phyloP scores from a whole-genome alignment of 306 rosid species.

The Corylus heterophylla region DNA sequence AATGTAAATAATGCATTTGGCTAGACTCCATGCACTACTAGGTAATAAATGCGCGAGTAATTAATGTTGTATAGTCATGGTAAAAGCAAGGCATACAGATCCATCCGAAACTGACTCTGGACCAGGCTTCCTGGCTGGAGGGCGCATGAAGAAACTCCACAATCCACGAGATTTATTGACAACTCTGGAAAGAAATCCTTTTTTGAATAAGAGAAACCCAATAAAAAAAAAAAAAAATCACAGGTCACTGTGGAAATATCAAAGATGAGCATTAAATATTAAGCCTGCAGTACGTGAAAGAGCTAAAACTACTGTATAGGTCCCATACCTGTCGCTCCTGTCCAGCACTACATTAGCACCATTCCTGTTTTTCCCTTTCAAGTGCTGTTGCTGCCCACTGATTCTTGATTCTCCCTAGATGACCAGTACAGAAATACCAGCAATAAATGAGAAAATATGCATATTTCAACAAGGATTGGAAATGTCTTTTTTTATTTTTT shows the following conservation, averaged over 20 bases:
- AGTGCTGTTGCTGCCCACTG: constrained; percentile 39
- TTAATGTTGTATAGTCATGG: constrained; percentile 4
- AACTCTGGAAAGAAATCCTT: constrained; percentile 34
- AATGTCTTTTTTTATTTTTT: background rate
- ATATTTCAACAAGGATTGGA: background rate
- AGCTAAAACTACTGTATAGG: background rate
- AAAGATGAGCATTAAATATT: constrained; percentile 20
- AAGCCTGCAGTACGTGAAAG: constrained; percentile 22
- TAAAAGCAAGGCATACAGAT: constrained; percentile 47
- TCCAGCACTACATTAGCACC: constrained; percentile 37
- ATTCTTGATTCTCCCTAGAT: constrained; percentile 57
- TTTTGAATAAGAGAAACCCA: constrained; percentile 12
- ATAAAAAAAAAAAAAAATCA: background rate
- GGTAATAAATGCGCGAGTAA: background rate
- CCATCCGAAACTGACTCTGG: constrained; percentile 48
- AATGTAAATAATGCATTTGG: background rate
- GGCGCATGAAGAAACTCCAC: constrained; percentile 59
- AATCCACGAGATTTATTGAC: constrained; percentile 48
- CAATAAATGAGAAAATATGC: constrained; percentile 22
- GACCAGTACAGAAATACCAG: constrained; percentile 26
- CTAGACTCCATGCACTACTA: background rate
- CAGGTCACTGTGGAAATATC: constrained; percentile 2
- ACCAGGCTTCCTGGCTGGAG: constrained; percentile 49
- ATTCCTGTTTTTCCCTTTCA: constrained; percentile 52
- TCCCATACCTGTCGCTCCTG: constrained; percentile 58